Percentiles rank a stretch among this genome's conserved stretches.
Conservation (phyloP, 352 stramenopile species). For the Globisporangium apiculatum region DNA sequence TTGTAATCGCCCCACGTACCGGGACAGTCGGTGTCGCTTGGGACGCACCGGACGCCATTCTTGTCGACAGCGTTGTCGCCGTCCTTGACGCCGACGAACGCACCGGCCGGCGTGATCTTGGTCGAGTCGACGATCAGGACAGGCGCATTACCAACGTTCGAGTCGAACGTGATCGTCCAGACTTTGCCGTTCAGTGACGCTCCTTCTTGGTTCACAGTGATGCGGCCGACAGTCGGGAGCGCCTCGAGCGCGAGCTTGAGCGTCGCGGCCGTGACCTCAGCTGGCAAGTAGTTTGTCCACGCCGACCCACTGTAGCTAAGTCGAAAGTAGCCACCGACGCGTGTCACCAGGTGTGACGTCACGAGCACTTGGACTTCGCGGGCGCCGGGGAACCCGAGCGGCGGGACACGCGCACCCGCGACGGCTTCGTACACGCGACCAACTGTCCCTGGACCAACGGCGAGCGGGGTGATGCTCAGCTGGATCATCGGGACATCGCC, state of each 20-base stretch:
- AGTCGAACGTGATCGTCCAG: slow-evolving; percentile 81
- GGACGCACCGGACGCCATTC: slow-evolving; percentile 32
- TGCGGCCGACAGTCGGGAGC: slow-evolving; percentile 56
- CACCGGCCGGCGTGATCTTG: slow-evolving; percentile 38
- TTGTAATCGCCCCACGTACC: slow-evolving; percentile 37
- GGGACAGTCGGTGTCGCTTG: slow-evolving; percentile 33
- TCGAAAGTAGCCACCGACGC: slow-evolving; percentile 56
- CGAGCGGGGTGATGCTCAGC: slow-evolving; percentile 25
- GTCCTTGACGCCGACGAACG: slow-evolving; percentile 58
- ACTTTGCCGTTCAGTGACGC: slow-evolving; percentile 32
- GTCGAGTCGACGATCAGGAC: slow-evolving; percentile 44
- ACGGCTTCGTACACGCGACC: slow-evolving; percentile 44
- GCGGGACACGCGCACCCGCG: slow-evolving; percentile 34
- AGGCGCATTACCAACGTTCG: slow-evolving; percentile 51
- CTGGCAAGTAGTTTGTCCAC: slow-evolving; percentile 64
- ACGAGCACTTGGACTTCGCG: slow-evolving; percentile 72
- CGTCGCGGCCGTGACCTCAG: slow-evolving; percentile 22
- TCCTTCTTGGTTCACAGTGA: slow-evolving; percentile 29
- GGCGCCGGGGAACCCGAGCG: slow-evolving; percentile 42
- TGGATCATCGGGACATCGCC: slow-evolving; percentile 66
- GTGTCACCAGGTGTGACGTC: slow-evolving; percentile 30
- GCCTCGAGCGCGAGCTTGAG: slow-evolving; percentile 52
- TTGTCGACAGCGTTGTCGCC: slow-evolving; percentile 69
- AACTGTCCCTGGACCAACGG: slow-evolving; percentile 17
- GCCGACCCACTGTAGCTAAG: slow-evolving; percentile 67